Percentiles rank a stretch among this genome's conserved stretches.
These are phyloP conservation scores for Pleochaeta shiraiana DNA, from an alignment of 2,329 filamentous ascomycete species.

Conservation along the genomic window DNA sequence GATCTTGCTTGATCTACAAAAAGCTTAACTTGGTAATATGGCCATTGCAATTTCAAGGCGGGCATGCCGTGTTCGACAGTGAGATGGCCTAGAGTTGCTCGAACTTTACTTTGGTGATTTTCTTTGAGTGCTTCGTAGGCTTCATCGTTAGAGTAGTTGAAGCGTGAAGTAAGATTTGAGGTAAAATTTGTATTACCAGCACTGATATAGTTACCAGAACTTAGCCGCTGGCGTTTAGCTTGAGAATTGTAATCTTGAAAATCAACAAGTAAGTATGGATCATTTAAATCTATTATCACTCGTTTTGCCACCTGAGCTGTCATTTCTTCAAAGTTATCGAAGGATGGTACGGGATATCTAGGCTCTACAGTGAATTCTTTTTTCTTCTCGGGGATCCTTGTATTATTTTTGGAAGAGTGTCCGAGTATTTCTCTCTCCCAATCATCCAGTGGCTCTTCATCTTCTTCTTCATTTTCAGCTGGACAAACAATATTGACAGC, in stretches of 20 bases:
- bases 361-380: constrained; percentile 36
- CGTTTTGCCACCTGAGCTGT: constrained; percentile 55
- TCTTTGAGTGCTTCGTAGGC: constrained; percentile 92
- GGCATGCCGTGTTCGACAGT: constrained; percentile 91
- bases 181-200: constrained; percentile 47
- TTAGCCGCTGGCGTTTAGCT: constrained; percentile 29
- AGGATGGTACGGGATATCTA: constrained; percentile 41
- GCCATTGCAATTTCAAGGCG: constrained; percentile 77
- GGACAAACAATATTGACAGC: constrained; percentile 25
- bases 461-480: constrained; percentile 14
- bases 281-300: constrained; percentile 68
- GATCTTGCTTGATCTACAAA: constrained; percentile 49
- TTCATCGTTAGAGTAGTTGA: constrained; percentile 92
- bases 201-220: constrained; percentile 29
- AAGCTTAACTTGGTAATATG: constrained; percentile 83
- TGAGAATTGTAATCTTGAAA: constrained; percentile 43
- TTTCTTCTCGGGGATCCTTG: constrained; percentile 27
- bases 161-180: constrained; percentile 55
- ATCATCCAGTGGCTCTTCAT: constrained; percentile 31
- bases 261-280: constrained; percentile 70
- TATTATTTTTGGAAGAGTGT: constrained; percentile 41
- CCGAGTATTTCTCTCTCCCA: constrained; percentile 37
- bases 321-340: constrained; percentile 60
- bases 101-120: constrained; percentile 89
- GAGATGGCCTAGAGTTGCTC: constrained; percentile 75